These are phyloP conservation scores for Cladobotryum mycophilum DNA, from an alignment of 2,329 filamentous ascomycete species.

Conservation along the genomic window DNA sequence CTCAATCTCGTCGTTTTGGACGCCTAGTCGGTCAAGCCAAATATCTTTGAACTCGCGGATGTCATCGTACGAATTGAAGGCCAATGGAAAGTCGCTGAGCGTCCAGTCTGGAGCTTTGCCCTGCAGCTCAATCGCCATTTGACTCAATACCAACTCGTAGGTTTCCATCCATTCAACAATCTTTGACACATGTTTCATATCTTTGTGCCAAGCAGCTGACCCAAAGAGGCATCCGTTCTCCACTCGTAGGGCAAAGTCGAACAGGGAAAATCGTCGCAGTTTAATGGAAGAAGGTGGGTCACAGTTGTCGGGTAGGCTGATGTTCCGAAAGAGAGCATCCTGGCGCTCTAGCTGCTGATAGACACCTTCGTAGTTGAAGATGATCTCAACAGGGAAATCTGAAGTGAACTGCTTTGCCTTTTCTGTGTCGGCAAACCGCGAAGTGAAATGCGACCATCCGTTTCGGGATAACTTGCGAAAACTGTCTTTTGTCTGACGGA, in stretches of 20 bases:
- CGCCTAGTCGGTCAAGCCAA: not conserved
- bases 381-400: not conserved
- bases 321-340: too few relatives aligned
- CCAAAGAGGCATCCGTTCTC: too few relatives aligned
- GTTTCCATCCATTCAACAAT: too few relatives aligned
- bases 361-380: conserved; percentile 1
- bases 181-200: too few relatives aligned
- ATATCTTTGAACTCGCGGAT: conserved; percentile 4
- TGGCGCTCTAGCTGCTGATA: not conserved
- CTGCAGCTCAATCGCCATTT: too few relatives aligned
- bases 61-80: conserved; percentile 7
- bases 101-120: conserved; percentile 13
- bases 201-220: too few relatives aligned
- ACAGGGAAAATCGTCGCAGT: too few relatives aligned
- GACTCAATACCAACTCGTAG: too few relatives aligned
- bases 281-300: too few relatives aligned
- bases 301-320: too few relatives aligned
- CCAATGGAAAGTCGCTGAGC: conserved; percentile 22
- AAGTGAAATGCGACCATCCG: not conserved
- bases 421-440: not conserved
- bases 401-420: not conserved
- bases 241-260: too few relatives aligned
- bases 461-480: not conserved
- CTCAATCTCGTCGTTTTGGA: too few relatives aligned
- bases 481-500: not conserved